Conservation (phyloP, 2,329 filamentous ascomycete genomes). For the Periconia sp. region DNA sequence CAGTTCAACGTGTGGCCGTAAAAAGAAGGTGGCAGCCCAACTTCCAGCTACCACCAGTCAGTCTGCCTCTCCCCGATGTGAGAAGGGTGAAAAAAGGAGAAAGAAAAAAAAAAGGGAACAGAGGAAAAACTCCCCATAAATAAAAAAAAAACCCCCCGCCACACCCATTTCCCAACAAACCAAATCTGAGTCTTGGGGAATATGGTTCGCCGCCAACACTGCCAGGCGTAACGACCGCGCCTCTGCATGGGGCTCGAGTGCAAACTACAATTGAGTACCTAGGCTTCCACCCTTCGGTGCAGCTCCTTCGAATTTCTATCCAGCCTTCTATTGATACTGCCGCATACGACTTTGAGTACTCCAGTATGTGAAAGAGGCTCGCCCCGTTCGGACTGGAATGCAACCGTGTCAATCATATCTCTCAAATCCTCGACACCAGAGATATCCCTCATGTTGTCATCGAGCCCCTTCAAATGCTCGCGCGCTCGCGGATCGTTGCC, state of each 20-base stretch:
- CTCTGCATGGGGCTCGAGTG: too few relatives aligned
- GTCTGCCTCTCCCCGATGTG: too few relatives aligned
- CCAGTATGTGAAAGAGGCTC: slow-evolving; percentile 65
- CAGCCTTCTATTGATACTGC: slow-evolving; percentile 69
- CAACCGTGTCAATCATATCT: slow-evolving; percentile 91
- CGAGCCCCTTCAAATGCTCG: slow-evolving; percentile 68
- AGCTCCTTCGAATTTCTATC: slow-evolving; percentile 52
- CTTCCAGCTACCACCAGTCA: too few relatives aligned
- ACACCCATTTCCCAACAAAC: too few relatives aligned
- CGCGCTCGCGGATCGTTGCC: slow-evolving; percentile 70
- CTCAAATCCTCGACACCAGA: slow-evolving; percentile 60
- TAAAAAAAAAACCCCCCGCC: neutral
- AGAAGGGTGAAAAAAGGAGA: too few relatives aligned
- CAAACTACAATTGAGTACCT: neutral
- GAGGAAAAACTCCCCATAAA: neutral
- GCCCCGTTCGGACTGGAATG: slow-evolving; percentile 61
- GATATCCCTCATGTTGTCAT: slow-evolving; percentile 67
- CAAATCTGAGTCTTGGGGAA: too few relatives aligned
- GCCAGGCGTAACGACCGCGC: too few relatives aligned
- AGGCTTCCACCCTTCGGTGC: slow-evolving; percentile 14
- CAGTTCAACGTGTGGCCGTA: too few relatives aligned
- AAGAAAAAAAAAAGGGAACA: neutral
- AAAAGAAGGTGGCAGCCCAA: too few relatives aligned
- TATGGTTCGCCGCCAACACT: too few relatives aligned
- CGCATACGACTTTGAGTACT: slow-evolving; percentile 78